phyloP scores from a whole-genome alignment of 805 yeast species.

The Ogataea polymorpha region DNA sequence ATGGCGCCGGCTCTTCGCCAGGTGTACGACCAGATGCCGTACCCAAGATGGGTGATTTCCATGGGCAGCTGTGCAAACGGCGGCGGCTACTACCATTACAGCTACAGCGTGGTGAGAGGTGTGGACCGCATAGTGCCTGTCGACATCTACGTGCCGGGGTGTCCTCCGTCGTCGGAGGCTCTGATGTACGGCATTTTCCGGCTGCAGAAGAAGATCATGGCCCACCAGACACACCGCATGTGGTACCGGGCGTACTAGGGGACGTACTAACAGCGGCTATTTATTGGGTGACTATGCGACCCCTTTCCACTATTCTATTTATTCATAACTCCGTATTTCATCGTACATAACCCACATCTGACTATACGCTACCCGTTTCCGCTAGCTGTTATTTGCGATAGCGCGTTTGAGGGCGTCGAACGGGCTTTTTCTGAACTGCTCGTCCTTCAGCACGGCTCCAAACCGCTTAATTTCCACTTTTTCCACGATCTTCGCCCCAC shows the following conservation, averaged over 20 bases:
- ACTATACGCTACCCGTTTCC: not conserved
- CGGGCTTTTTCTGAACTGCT: constrained; percentile 55
- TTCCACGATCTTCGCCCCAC: constrained; percentile 53
- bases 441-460: constrained; percentile 51
- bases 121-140: constrained; percentile 88
- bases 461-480: constrained; percentile 58
- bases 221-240: constrained; percentile 73
- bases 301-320: not conserved
- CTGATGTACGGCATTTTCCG: constrained; percentile 88
- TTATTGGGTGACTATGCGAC: not conserved
- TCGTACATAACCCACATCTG: not conserved
- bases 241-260: constrained; percentile 63
- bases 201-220: constrained; percentile 86
- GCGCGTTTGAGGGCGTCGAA: constrained; percentile 64
- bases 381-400: constrained; percentile 34
- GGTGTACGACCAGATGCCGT: constrained; percentile 93
- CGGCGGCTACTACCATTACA: constrained; percentile 89
- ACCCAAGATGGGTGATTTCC: constrained; percentile 90
- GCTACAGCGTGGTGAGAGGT: constrained; percentile 85
- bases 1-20: constrained; percentile 94
- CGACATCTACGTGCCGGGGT: constrained; percentile 88
- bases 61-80: constrained; percentile 96
- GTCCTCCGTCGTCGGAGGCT: constrained; percentile 91
- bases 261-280: not conserved
- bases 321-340: not conserved